Base-by-base conservation (phyloP, 345 rosid genomes). In the Aurinia saxatilis region DNA sequence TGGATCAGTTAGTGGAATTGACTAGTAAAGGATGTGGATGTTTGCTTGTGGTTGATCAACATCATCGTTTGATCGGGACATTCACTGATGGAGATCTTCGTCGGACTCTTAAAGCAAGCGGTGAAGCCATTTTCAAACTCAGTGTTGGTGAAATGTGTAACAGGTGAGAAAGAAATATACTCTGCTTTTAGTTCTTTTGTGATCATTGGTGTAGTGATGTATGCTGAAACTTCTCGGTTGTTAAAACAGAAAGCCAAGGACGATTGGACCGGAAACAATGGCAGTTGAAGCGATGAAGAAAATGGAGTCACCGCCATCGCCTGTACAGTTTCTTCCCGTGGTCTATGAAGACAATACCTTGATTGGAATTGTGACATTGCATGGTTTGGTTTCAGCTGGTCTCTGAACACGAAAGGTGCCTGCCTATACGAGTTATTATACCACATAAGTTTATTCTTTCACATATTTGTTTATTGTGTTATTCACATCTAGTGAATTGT, bases 271-370 rank as follows among this genome's bases (percentile, higher is more conserved):
- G 10, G 95, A 93, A 35, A 82, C 96, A n/a, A 93, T 87, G 99
- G 99, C 97, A 4, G 96, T 85, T 77, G 97, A 87, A 70, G 99
- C 96, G 25, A 90, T 90, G 99, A 77, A 80, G 81, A 87, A 83
- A 70, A 93, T 93, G 99, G 99, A 93, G 57, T 84, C 97, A 0
- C 97, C 97, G 8, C 99, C 99, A 7, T 90, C 95, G 8, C 95
- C 99, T 10, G 97, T 90, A 6, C 99, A 93, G 50, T 93, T 93
- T 73, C 75, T 93, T 63, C 97, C 99, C 0, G 97, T 90, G 64
- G 73, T 90, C 12, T 45, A 76, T 64, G 74, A 77, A 17, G 79
- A 79, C 36, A 87, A 84, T 50, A 57, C 75, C 11, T 62, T 90
- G 85, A 90, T 90, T 17, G 99, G 97, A 60, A 86, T 95, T 46